A percentile compares a stretch with the other conserved stretches of the same genome.
Conservation (phyloP, 192 early-diverging fungal species). For the Spinellus fusiger region DNA sequence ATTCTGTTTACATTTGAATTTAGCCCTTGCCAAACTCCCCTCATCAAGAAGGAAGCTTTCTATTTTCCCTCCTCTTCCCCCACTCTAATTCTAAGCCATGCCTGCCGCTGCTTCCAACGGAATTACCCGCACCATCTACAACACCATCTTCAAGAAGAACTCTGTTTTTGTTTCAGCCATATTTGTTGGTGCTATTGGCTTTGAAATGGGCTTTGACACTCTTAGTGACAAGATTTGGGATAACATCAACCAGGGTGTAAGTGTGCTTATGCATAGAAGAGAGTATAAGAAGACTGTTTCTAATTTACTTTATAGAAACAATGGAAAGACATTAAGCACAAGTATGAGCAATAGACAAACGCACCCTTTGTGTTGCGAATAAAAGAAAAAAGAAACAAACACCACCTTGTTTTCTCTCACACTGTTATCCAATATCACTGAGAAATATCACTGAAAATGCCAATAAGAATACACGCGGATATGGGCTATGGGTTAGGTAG, state of each 20-base stretch:
- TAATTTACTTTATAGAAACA: constrained; percentile 61
- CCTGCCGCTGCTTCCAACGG: constrained; percentile 18
- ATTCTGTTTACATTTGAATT: constrained; percentile 2
- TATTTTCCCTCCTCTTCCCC: constrained; percentile 3
- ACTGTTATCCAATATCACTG: neutral
- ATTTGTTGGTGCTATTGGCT: constrained; percentile 63
- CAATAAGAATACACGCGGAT: too few species aligned
- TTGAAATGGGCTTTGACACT: constrained; percentile 68
- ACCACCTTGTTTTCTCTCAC: too few species aligned
- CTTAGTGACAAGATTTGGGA: constrained; percentile 60
- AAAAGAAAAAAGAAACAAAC: neutral
- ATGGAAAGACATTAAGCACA: constrained; percentile 78
- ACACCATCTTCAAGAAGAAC: constrained; percentile 64
- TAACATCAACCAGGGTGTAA: constrained; percentile 69
- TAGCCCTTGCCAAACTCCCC: neutral
- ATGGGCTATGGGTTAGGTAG: too few species aligned
- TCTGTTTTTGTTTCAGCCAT: constrained; percentile 63
- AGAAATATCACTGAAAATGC: too few species aligned
- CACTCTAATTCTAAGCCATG: constrained; percentile 6
- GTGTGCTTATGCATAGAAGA: constrained; percentile 11
- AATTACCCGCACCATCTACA: constrained; percentile 42
- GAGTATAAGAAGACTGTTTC: neutral
- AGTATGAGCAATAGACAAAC: constrained; percentile 40
- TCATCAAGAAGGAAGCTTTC: neutral
- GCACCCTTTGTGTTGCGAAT: neutral